Evolutionary conservation across 2,329 filamentous ascomycete species (phyloP).

Genomic region (Claviceps quebecensis): DNA sequence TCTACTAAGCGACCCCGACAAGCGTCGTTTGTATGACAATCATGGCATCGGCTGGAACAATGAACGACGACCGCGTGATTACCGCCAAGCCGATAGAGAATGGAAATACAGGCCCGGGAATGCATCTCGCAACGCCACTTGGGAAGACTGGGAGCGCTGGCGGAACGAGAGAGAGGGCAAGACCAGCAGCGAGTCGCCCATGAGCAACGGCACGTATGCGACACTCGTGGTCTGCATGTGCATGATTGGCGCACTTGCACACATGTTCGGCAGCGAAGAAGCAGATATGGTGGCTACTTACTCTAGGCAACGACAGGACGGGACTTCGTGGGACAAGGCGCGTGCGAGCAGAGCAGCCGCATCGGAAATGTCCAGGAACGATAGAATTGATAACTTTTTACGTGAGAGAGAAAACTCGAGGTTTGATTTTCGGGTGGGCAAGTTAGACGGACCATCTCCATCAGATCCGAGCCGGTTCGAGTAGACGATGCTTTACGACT

Average conservation of each 20-base stretch:
- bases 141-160: conserved; percentile 95
- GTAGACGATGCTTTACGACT: background rate
- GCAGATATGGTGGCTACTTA: conserved; percentile 36
- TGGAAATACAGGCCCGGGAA: conserved; percentile 37
- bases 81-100: conserved; percentile 26
- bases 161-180: conserved; percentile 38
- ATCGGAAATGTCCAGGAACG: conserved; percentile 40
- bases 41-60: conserved; percentile 69
- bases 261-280: conserved; percentile 49
- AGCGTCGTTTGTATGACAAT: conserved; percentile 67
- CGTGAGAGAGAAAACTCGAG: conserved; percentile 47
- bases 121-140: conserved; percentile 65
- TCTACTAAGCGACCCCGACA: conserved; percentile 69
- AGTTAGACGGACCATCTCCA: conserved; percentile 14
- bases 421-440: conserved; percentile 19
- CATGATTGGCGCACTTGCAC: conserved; percentile 55
- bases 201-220: conserved; percentile 68
- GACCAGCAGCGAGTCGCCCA: conserved; percentile 40
- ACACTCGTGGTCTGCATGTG: conserved; percentile 54
- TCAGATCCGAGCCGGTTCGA: conserved; percentile 4
- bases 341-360: conserved; percentile 37
- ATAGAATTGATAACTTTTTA: conserved; percentile 65
- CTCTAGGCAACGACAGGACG: conserved; percentile 49
- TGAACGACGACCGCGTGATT: conserved; percentile 37
- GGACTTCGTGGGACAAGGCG: conserved; percentile 49